phyloP scores from a whole-genome alignment of 2,329 filamentous ascomycete species.

The Alternaria consortialis region DNA sequence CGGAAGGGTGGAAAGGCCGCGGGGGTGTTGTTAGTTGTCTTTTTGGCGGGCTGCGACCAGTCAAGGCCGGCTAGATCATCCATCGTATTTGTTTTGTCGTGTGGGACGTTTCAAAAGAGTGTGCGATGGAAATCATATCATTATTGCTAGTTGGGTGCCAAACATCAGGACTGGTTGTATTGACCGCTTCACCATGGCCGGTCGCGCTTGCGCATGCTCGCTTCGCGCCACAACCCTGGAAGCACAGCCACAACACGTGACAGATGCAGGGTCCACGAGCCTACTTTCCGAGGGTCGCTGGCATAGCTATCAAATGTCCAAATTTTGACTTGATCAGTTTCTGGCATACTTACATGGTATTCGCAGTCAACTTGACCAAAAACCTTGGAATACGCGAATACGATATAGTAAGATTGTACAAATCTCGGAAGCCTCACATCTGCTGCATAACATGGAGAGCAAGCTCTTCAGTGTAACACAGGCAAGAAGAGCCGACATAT shows the following conservation, averaged over 20 bases:
- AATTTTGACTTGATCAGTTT: neutral
- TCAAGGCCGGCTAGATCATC: constrained; percentile 61
- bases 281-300: neutral
- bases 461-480: neutral
- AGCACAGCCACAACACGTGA: constrained; percentile 23
- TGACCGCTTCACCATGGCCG: constrained; percentile 12
- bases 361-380: neutral
- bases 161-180: constrained; percentile 4
- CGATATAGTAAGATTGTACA: neutral
- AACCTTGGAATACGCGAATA: neutral
- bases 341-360: neutral
- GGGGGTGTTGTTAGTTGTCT: constrained; percentile 38
- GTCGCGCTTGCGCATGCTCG: constrained; percentile 21
- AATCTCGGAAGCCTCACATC: neutral
- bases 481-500: neutral
- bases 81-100: constrained; percentile 53
- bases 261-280: constrained; percentile 13
- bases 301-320: neutral
- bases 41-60: constrained; percentile 53
- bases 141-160: constrained; percentile 19
- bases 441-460: neutral
- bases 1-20: constrained; percentile 47
- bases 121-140: constrained; percentile 31
- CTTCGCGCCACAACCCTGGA: constrained; percentile 15
- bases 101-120: constrained; percentile 9